Conservation (phyloP, 139 green algal genomes). For the Coelastrella sp. region DNA sequence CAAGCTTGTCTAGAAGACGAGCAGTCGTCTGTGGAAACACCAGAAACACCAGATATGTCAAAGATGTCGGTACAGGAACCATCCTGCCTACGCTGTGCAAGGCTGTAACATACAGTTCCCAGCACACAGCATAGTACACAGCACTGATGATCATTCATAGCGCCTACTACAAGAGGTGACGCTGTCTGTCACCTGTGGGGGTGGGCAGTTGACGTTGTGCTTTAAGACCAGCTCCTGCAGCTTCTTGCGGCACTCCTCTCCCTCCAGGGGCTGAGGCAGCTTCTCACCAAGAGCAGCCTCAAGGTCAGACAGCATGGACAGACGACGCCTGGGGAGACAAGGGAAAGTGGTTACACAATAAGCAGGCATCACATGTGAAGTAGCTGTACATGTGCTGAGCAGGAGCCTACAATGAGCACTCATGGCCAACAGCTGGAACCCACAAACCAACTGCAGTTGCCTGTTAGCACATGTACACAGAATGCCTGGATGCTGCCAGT, state of each 20-base stretch:
- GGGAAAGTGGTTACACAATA: neutral
- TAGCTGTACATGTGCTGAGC: no score
- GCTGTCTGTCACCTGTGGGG: slow-evolving; percentile 71
- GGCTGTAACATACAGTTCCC: no score
- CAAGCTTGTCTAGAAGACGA: slow-evolving; percentile 97
- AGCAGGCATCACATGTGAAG: neutral
- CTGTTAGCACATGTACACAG: no score
- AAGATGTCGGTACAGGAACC: no score
- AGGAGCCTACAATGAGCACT: no score
- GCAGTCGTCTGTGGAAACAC: slow-evolving; percentile 82
- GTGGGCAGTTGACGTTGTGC: slow-evolving; percentile 86
- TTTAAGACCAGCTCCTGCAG: slow-evolving; percentile 78
- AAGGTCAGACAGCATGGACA: slow-evolving; percentile 78
- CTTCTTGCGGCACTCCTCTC: slow-evolving; percentile 71
- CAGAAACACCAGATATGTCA: neutral
- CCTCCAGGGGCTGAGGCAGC: slow-evolving; percentile 76
- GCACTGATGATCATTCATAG: no score
- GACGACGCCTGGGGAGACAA: slow-evolving; percentile 47
- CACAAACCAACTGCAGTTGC: no score
- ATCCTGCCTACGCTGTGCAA: no score
- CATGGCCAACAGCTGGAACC: no score
- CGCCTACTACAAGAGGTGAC: no score
- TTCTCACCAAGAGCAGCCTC: slow-evolving; percentile 83
- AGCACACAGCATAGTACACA: neutral
- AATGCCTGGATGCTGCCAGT: no score